These are phyloP conservation scores for Choiromyces venosus DNA, from an alignment of 495 filamentous ascomycete genomes.

Conservation along the genomic window DNA sequence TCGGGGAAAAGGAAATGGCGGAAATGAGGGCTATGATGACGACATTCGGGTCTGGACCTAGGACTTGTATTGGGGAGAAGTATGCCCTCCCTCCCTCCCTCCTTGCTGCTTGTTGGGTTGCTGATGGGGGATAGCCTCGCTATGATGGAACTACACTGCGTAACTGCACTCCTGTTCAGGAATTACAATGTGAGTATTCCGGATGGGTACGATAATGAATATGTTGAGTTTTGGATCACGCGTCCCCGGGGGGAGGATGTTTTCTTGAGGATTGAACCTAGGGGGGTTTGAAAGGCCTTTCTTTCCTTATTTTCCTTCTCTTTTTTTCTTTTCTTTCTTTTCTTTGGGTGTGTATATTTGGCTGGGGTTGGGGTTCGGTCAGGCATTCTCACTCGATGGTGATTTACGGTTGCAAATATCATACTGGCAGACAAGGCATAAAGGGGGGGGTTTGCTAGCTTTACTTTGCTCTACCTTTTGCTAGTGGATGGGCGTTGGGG, in stretches of 20 bases:
- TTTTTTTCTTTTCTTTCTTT: neutral
- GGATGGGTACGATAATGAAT: neutral
- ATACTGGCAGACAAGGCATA: no score
- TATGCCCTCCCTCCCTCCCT: neutral
- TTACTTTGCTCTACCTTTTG: no score
- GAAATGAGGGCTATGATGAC: slow-evolving; percentile 11
- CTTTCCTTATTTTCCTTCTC: neutral
- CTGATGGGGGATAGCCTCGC: neutral
- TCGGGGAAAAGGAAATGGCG: neutral
- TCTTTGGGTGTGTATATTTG: no score
- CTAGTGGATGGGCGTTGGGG: no score
- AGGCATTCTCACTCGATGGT: neutral
- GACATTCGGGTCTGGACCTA: slow-evolving; percentile 15
- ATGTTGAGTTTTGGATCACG: neutral
- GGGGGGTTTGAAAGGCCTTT: no score
- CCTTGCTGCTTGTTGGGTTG: neutral
- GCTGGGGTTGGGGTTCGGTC: no score
- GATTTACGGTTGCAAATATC: no score
- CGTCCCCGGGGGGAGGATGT: neutral
- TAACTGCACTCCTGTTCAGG: neutral
- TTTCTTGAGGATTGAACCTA: neutral
- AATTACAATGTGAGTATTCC: neutral
- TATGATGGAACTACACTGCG: neutral
- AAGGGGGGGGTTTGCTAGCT: no score
- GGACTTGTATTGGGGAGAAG: slow-evolving; percentile 17